Evolutionary conservation across 345 rosid genomes (phyloP).

Genomic region (Boechera divaricarpa): DNA sequence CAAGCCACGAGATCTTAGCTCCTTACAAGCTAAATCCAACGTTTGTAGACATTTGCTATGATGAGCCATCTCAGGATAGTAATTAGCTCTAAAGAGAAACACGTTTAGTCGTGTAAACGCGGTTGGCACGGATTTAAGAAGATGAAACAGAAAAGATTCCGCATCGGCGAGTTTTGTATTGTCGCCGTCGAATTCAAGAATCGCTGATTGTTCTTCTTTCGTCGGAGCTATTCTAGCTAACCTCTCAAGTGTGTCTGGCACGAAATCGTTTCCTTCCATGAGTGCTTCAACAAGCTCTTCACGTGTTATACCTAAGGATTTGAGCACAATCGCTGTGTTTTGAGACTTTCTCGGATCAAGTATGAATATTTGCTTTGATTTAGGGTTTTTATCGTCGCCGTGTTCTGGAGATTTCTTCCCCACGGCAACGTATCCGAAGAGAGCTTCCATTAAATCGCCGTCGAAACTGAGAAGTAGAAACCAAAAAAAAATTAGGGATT

Average conservation of each 20-base stretch:
- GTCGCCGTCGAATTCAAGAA: conserved; percentile 68
- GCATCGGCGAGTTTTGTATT: conserved; percentile 64
- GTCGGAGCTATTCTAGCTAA: conserved; percentile 73
- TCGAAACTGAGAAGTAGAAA: conserved; percentile 59
- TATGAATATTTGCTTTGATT: conserved; percentile 52
- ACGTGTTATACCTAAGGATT: conserved; percentile 64
- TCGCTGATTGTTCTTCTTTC: conserved; percentile 63
- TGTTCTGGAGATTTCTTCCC: conserved; percentile 54
- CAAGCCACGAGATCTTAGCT: conserved; percentile 73
- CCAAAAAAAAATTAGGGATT: neutral
- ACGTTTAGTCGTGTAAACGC: conserved; percentile 69
- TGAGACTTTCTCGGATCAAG: conserved; percentile 83
- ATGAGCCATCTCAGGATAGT: conserved; percentile 59
- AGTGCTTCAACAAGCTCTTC: conserved; percentile 64
- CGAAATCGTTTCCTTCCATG: conserved; percentile 60
- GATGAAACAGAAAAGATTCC: conserved; percentile 71
- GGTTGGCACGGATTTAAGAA: conserved; percentile 70
- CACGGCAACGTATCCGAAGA: conserved; percentile 74
- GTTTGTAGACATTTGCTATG: conserved; percentile 52
- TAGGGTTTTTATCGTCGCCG: conserved; percentile 3
- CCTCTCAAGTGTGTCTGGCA: conserved; percentile 69
- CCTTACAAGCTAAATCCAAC: conserved; percentile 70
- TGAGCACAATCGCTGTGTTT: conserved; percentile 79
- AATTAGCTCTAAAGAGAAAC: conserved; percentile 72
- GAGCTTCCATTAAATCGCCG: conserved; percentile 88